A percentile compares a stretch with the other conserved stretches of the same genome.
Conservation (phyloP, 768 basidiomycete genomes). For the Agrocybe praecox region DNA sequence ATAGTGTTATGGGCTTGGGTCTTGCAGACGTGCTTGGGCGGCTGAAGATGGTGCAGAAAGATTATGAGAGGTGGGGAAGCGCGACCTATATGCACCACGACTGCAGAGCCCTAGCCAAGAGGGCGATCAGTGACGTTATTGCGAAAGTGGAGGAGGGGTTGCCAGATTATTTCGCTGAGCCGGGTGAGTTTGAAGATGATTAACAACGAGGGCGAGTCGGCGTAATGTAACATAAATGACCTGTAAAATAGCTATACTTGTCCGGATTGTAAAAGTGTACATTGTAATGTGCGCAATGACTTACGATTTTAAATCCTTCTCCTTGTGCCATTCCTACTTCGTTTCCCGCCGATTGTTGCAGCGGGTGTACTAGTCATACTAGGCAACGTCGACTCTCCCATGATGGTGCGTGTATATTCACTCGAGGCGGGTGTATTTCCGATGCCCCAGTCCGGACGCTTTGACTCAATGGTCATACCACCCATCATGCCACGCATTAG, state of each 20-base stretch:
- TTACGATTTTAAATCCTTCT: slow-evolving; percentile 8
- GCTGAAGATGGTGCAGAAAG: slow-evolving; percentile 61
- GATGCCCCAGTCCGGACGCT: slow-evolving; percentile 13
- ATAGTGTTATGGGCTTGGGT: slow-evolving; percentile 58
- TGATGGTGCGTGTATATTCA: slow-evolving; percentile 7
- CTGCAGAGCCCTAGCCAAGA: slow-evolving; percentile 61
- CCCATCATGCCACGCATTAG: slow-evolving; percentile 60
- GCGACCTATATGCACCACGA: slow-evolving; percentile 83
- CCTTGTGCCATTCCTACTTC: slow-evolving; percentile 28
- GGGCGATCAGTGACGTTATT: slow-evolving; percentile 55
- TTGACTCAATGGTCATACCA: slow-evolving; percentile 17
- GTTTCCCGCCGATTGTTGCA: slow-evolving; percentile 23
- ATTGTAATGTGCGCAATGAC: neutral
- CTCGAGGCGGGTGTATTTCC: neutral
- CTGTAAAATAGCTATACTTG: neutral
- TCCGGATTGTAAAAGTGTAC: neutral
- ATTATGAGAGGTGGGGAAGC: slow-evolving; percentile 71
- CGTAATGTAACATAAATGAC: neutral
- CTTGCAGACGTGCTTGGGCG: slow-evolving; percentile 71
- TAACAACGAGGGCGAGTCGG: neutral
- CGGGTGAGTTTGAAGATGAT: slow-evolving; percentile 18
- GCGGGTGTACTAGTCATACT: slow-evolving; percentile 29
- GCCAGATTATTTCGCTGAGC: slow-evolving; percentile 62
- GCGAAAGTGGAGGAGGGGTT: slow-evolving; percentile 60
- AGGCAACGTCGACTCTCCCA: slow-evolving; percentile 35